Evolutionary conservation across 495 filamentous ascomycete species (phyloP).

Genomic region (Aspergillus panamensis): DNA sequence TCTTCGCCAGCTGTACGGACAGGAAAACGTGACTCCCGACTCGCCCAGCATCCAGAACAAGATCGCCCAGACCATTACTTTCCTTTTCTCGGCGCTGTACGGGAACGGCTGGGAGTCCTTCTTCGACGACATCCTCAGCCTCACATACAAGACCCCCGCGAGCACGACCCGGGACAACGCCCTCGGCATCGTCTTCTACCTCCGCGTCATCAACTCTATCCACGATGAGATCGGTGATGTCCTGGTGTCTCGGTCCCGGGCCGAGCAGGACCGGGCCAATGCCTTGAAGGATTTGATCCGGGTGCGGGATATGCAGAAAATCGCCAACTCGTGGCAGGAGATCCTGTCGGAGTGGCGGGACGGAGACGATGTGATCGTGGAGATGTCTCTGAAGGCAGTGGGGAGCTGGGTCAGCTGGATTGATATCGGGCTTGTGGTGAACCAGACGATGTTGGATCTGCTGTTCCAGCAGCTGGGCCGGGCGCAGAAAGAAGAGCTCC

Average conservation of each 20-base stretch:
- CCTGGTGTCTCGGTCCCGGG: constrained; percentile 67
- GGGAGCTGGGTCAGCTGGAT: constrained; percentile 98
- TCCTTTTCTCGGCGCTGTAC: constrained; percentile 84
- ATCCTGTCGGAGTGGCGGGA: constrained; percentile 78
- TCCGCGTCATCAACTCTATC: constrained; percentile 79
- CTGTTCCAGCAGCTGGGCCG: constrained; percentile 76
- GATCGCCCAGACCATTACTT: constrained; percentile 89
- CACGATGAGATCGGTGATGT: constrained; percentile 98
- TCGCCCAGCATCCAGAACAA: constrained; percentile 86
- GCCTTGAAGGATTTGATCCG: constrained; percentile 87
- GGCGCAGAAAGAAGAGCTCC: constrained; percentile 47
- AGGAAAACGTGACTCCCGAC: constrained; percentile 55
- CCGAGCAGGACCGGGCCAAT: constrained; percentile 74
- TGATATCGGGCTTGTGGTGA: constrained; percentile 88
- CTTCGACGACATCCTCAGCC: constrained; percentile 76
- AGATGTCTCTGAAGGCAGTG: constrained; percentile 82
- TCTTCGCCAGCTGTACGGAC: constrained; percentile 65
- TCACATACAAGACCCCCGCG: constrained; percentile 52
- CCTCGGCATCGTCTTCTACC: constrained; percentile 76
- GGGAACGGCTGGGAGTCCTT: constrained; percentile 79
- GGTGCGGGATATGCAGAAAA: constrained; percentile 76
- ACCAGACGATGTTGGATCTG: constrained; percentile 75
- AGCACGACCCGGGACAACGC: constrained; percentile 62
- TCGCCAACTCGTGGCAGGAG: constrained; percentile 86
- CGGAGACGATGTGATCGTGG: constrained; percentile 68